Percentiles rank a stretch among this genome's conserved stretches.
These are phyloP conservation scores for Alternaria sp. DNA, from an alignment of 2,329 filamentous ascomycete species.

Conservation along the genomic window DNA sequence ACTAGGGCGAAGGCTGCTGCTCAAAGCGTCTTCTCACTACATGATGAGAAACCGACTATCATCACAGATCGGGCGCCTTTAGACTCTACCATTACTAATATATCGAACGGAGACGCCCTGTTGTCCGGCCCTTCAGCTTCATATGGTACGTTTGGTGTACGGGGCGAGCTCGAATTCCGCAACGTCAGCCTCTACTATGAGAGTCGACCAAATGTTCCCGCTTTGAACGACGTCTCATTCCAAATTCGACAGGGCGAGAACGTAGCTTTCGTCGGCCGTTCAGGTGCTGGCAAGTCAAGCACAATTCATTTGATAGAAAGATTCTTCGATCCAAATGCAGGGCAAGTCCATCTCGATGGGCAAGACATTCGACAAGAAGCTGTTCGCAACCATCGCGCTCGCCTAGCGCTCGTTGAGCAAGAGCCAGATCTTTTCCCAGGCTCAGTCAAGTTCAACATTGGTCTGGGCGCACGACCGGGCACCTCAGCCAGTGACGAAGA, in stretches of 20 bases:
- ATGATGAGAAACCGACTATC: slow-evolving; percentile 53
- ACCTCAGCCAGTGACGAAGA: slow-evolving; percentile 33
- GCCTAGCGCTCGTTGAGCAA: slow-evolving; percentile 55
- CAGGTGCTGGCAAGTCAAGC: slow-evolving; percentile 56
- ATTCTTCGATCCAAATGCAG: slow-evolving; percentile 54
- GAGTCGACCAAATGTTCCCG: slow-evolving; percentile 39
- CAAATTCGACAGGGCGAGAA: slow-evolving; percentile 49
- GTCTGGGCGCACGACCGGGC: slow-evolving; percentile 49
- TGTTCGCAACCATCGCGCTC: slow-evolving; percentile 49
- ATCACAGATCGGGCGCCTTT: slow-evolving; percentile 27
- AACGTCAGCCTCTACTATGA: slow-evolving; percentile 46
- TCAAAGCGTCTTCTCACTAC: slow-evolving; percentile 54
- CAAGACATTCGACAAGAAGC: slow-evolving; percentile 52
- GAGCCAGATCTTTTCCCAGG: slow-evolving; percentile 57
- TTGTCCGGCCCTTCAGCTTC: slow-evolving; percentile 25
- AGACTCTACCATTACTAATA: not conserved
- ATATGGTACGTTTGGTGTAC: slow-evolving; percentile 29
- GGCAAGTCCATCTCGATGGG: slow-evolving; percentile 53
- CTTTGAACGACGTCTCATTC: slow-evolving; percentile 51
- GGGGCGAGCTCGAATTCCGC: slow-evolving; percentile 45
- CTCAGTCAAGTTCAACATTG: slow-evolving; percentile 55
- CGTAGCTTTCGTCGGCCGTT: slow-evolving; percentile 55
- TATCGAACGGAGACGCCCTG: slow-evolving; percentile 13
- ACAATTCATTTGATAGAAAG: slow-evolving; percentile 57
- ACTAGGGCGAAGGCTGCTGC: slow-evolving; percentile 56